phyloP scores from a whole-genome alignment of 2,329 filamentous ascomycete species.

The Plenodomus lindquistii region DNA sequence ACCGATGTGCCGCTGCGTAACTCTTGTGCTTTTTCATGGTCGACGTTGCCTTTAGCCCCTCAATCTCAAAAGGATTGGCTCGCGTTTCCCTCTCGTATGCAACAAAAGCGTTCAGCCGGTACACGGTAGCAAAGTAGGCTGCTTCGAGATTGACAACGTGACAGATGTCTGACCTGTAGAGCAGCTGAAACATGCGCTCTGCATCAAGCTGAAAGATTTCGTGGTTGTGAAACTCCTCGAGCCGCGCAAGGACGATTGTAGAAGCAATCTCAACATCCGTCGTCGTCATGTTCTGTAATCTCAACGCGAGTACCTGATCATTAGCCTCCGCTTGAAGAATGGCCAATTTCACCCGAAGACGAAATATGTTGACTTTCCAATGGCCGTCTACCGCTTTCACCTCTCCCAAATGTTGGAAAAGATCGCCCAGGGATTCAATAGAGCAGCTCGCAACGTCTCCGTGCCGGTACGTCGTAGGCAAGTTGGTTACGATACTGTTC shows the following conservation, averaged over 20 bases:
- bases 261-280: conserved; percentile 9
- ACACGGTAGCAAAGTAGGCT: conserved; percentile 30
- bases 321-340: conserved; percentile 30
- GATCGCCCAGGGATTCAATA: conserved; percentile 4
- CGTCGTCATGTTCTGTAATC: conserved; percentile 2
- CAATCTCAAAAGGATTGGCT: conserved; percentile 23
- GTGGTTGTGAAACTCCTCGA: conserved; percentile 21
- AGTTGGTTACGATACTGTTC: conserved; percentile 19
- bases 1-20: conserved; percentile 19
- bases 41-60: conserved; percentile 16
- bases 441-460: conserved; percentile 18
- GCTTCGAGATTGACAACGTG: conserved; percentile 25
- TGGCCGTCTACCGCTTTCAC: conserved; percentile 24
- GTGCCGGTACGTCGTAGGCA: conserved; percentile 20
- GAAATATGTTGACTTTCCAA: conserved; percentile 28
- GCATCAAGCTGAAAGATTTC: conserved; percentile 24
- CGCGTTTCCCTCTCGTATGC: conserved; percentile 15
- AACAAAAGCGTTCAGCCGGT: conserved; percentile 21
- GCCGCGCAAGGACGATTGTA: conserved; percentile 7
- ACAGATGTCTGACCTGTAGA: conserved; percentile 30
- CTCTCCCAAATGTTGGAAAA: conserved; percentile 15
- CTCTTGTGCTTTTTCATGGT: conserved; percentile 14
- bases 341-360: conserved; percentile 19
- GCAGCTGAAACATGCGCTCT: conserved; percentile 22
- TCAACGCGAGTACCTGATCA: conserved; percentile 20